Evolutionary conservation across 768 basidiomycete genomes (phyloP).

Genomic region (Mycena indigotica): DNA sequence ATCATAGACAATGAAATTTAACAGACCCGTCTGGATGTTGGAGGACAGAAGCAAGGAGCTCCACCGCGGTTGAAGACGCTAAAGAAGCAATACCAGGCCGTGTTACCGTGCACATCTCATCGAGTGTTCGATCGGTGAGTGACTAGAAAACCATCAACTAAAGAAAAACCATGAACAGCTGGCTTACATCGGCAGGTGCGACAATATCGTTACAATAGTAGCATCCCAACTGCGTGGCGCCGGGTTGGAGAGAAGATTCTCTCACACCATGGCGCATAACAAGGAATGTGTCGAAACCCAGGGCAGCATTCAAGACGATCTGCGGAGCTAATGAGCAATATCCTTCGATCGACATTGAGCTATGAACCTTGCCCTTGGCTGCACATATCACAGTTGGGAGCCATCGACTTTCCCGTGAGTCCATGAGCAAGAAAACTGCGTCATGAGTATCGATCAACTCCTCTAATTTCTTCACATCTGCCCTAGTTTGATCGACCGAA

Average conservation of each 20-base stretch:
- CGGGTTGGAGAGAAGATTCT: conserved; percentile 32
- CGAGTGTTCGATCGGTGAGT: conserved; percentile 86
- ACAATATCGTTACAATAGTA: conserved; percentile 99
- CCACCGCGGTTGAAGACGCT: conserved; percentile 89
- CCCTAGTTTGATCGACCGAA: conserved; percentile 56
- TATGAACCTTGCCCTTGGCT: conserved; percentile 75
- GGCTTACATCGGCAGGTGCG: conserved; percentile 82
- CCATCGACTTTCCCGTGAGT: conserved; percentile 97
- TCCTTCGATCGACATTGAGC: not conserved
- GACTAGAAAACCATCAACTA: conserved; percentile 27
- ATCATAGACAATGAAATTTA: not conserved
- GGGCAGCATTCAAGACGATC: conserved; percentile 92
- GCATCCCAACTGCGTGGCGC: conserved; percentile 68
- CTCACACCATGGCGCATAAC: conserved; percentile 95
- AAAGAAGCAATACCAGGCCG: conserved; percentile 92
- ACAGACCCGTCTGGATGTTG: conserved; percentile 88
- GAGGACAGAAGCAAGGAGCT: conserved; percentile 83
- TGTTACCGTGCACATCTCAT: conserved; percentile 99
- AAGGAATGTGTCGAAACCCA: conserved; percentile 94
- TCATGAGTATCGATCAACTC: conserved; percentile 83
- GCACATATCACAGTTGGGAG: conserved; percentile 88
- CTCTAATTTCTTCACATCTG: conserved; percentile 76
- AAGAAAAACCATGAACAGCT: conserved; percentile 21
- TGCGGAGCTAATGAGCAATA: conserved; percentile 29
- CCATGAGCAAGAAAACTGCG: conserved; percentile 92